phyloP scores from a whole-genome alignment of 1,284 basidiomycete genomes.

The Sporisorium exsertum region DNA sequence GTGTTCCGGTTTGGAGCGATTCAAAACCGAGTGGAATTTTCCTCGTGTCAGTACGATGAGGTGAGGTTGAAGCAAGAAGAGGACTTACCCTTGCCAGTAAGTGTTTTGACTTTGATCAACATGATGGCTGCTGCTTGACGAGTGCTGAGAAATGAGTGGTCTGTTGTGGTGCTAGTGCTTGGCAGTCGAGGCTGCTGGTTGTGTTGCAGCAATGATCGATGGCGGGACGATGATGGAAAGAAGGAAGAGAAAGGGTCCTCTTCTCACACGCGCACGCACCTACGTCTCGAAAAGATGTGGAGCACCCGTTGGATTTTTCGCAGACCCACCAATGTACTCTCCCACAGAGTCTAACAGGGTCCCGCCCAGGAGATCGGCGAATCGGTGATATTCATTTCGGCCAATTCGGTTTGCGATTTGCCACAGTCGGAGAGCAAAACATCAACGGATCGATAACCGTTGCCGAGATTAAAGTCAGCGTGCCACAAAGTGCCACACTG shows the following conservation, averaged over 20 bases:
- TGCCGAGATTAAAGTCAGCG: not conserved
- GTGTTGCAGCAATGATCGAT: not conserved
- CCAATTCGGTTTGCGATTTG: slow-evolving; percentile 2
- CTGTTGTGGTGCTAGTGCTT: not conserved
- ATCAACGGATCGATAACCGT: not conserved
- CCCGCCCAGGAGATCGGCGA: no score
- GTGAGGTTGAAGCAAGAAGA: not conserved
- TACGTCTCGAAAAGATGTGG: slow-evolving; percentile 2
- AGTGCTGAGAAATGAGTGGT: no score
- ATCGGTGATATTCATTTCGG: no score
- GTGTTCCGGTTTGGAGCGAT: not conserved
- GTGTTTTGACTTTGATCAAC: slow-evolving; percentile 76
- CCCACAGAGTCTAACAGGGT: not conserved
- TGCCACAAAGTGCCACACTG: no score
- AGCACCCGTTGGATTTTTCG: not conserved
- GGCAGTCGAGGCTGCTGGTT: not conserved
- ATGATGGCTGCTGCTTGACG: slow-evolving; percentile 23
- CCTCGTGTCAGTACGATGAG: not conserved
- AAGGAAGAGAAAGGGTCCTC: not conserved
- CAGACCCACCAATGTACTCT: not conserved
- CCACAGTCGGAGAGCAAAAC: not conserved
- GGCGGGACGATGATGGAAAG: not conserved
- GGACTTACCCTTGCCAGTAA: slow-evolving; percentile 85
- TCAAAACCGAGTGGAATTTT: not conserved
- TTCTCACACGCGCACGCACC: slow-evolving; percentile 2